Conservation (phyloP, 2,329 filamentous ascomycete species). For the Aspergillus brasiliensis region DNA sequence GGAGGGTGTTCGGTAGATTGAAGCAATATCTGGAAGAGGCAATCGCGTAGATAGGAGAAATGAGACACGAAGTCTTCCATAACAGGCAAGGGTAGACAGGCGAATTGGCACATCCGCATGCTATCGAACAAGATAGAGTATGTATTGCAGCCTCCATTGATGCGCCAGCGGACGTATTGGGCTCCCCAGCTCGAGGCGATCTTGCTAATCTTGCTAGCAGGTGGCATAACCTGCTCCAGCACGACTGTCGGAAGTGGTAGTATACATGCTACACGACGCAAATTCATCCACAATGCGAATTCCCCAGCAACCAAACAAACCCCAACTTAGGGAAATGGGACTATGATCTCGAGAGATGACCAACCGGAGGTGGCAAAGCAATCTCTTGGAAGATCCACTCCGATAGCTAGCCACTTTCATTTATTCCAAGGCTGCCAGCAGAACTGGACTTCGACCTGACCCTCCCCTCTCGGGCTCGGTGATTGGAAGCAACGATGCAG, state of each 20-base stretch:
- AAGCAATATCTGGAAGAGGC: background rate
- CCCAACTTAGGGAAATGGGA: background rate
- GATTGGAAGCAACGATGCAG: slow-evolving; percentile 13
- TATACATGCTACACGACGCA: background rate
- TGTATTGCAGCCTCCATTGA: background rate
- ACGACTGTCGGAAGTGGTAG: background rate
- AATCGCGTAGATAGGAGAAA: slow-evolving; percentile 4
- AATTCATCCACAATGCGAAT: background rate
- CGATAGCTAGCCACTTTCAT: background rate
- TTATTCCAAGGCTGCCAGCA: background rate
- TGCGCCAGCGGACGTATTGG: background rate
- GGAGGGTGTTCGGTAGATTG: background rate
- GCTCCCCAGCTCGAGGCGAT: background rate
- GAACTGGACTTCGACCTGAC: background rate
- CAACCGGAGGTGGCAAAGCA: background rate
- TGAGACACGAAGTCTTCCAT: background rate
- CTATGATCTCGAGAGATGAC: background rate
- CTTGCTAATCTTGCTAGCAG: background rate
- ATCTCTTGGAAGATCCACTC: background rate
- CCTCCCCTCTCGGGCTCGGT: background rate
- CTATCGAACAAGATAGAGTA: slow-evolving; percentile 2
- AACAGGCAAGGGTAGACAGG: background rate
- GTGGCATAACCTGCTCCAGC: background rate
- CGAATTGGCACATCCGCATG: background rate
- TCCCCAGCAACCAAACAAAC: background rate